Evolutionary conservation across 176 grass and related monocot genomes (phyloP), one percentile per base, ranked within the genome.

Genomic region (Oryza punctata): DNA sequence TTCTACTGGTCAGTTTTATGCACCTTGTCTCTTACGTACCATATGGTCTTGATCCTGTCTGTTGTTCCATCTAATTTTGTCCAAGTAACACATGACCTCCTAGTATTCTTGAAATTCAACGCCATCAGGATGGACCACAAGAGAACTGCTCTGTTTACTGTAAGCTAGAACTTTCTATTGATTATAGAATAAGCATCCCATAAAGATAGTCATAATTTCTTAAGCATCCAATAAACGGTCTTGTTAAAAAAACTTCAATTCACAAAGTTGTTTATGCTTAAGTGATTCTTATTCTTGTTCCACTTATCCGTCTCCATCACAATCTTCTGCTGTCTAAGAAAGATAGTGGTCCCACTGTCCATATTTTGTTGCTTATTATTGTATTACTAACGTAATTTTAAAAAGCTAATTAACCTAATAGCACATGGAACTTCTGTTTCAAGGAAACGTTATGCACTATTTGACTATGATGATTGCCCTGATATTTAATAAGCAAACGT

Each of bases 271-370:
- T 19, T 67, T 86, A 59, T 82, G 60, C 49, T 47, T 24, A 0
- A 63, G 69, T 78, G 16, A 61, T 90, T 90, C 84, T 54, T 70
- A 79, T 87, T 83, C 84, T 65, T 35, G n/a, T 63, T 79, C 84
- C 80, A 90, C 75, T 83, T 59, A 78, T 69, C 75, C 78, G 19
- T 66, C 80, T 83, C 69, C 72, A 24, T 75, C 12, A 73, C 24
- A 24, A 69, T 61, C 50, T 78, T 83, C 38, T 27, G 18, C 78
- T 86, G 37, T 28, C 37, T 13, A 35, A 75, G n/a, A 40, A 63
- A 75, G 40, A 18, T 50, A 8, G 25, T 24, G 69, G 63, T 65
- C 30, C 28, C 43, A 73, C 40, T 60, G 24, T n/a, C 16, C n/a
- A 38, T 28, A 37, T 40, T 37, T 72, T 78, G 15, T 78, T 83